A percentile compares a stretch with the other conserved stretches of the same genome.
Conservation (phyloP, 768 basidiomycete genomes). For the Boletus coccyginus region DNA sequence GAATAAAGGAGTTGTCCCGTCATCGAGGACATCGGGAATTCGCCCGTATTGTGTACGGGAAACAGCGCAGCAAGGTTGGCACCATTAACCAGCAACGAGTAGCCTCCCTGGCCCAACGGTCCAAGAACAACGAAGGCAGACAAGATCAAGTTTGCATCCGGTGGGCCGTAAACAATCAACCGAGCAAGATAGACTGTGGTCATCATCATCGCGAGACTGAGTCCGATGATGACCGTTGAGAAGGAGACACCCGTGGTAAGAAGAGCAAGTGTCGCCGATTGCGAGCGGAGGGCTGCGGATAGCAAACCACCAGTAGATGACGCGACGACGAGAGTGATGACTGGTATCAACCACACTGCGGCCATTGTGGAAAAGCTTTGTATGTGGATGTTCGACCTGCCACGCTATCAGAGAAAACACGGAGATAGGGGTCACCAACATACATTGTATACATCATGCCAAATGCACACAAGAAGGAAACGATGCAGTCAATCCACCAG, state of each 20-base stretch:
- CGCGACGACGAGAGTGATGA: conserved; percentile 52
- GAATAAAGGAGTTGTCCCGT: conserved; percentile 43
- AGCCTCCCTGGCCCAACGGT: conserved; percentile 53
- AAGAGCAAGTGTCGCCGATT: conserved; percentile 37
- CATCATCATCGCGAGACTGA: conserved; percentile 48
- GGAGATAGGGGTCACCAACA: background rate
- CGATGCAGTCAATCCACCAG: conserved; percentile 48
- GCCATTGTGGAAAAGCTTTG: conserved; percentile 41
- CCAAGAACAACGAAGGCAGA: conserved; percentile 50
- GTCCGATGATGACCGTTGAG: conserved; percentile 44
- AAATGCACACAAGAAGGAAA: conserved; percentile 44
- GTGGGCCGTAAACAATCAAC: conserved; percentile 40
- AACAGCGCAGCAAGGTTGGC: conserved; percentile 35
- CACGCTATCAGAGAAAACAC: background rate
- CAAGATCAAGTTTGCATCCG: conserved; percentile 38
- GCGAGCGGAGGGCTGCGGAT: conserved; percentile 35
- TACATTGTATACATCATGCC: conserved; percentile 52
- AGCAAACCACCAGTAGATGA: conserved; percentile 50
- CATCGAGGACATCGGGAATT: conserved; percentile 32
- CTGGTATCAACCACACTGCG: conserved; percentile 49
- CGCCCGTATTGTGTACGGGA: conserved; percentile 28
- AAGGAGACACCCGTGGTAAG: conserved; percentile 44
- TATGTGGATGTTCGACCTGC: conserved; percentile 43
- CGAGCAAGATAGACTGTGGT: conserved; percentile 47
- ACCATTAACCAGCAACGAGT: conserved; percentile 42